These are phyloP conservation scores for Phyllachora maydis DNA, from an alignment of 2,329 filamentous ascomycete genomes.

Conservation along the genomic window DNA sequence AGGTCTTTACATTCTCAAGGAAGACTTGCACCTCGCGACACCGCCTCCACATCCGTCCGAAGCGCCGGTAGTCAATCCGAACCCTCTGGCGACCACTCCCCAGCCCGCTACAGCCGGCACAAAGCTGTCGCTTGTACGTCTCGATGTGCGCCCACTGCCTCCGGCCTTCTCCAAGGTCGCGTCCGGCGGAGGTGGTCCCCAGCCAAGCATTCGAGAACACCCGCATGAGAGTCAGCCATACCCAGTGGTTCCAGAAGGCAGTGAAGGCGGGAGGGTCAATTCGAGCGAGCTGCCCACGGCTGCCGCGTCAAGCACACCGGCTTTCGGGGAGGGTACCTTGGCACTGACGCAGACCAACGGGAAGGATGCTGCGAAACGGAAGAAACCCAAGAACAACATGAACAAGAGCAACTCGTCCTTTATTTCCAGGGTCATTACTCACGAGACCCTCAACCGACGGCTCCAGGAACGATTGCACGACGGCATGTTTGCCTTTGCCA, in stretches of 20 bases:
- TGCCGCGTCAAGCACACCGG: constrained; percentile 29
- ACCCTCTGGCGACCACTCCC: constrained; percentile 72
- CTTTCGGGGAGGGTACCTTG: constrained; percentile 75
- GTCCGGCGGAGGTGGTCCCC: constrained; percentile 20
- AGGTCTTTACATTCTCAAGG: constrained; percentile 81
- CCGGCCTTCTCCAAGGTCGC: constrained; percentile 32
- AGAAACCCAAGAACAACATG: constrained; percentile 96
- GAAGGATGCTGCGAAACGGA: constrained; percentile 60
- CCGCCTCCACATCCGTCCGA: constrained; percentile 93
- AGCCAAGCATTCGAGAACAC: constrained; percentile 36
- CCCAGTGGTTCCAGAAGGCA: constrained; percentile 35
- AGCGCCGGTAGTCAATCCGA: constrained; percentile 67
- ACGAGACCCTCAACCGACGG: constrained; percentile 62
- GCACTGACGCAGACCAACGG: constrained; percentile 40
- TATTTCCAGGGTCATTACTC: constrained; percentile 86
- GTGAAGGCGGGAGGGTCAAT: constrained; percentile 30
- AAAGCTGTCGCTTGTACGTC: constrained; percentile 56
- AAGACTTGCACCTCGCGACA: constrained; percentile 81
- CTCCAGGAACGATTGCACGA: constrained; percentile 59
- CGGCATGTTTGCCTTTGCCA: constrained; percentile 79
- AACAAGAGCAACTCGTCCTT: constrained; percentile 98
- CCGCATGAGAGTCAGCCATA: constrained; percentile 39
- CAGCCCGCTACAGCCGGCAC: constrained; percentile 72
- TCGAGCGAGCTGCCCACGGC: constrained; percentile 28
- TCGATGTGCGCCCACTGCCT: constrained; percentile 38